These are phyloP conservation scores for Plectosphaerella sp. DNA, from an alignment of 2,329 filamentous ascomycete species.

Conservation along the genomic window DNA sequence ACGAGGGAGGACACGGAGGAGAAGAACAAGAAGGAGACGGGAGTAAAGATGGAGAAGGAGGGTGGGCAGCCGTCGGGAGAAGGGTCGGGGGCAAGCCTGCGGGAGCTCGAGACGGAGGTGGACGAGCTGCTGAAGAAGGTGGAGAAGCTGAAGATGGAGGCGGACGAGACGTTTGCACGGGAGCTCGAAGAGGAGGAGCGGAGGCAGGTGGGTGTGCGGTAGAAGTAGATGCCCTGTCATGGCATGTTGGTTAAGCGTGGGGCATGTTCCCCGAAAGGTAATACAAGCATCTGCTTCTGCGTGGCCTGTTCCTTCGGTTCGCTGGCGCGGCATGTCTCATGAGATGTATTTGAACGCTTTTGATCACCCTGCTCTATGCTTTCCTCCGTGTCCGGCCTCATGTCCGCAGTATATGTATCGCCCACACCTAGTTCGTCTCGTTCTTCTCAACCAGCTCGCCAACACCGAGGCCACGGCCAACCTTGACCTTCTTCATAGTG, in stretches of 20 bases:
- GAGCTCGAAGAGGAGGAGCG: constrained; percentile 30
- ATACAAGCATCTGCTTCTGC: too few species aligned
- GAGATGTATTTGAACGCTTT: too few species aligned
- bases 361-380: too few species aligned
- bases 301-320: too few species aligned
- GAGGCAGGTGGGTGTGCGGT: constrained; percentile 2
- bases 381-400: too few species aligned
- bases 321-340: too few species aligned
- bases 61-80: neutral
- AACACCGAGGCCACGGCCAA: constrained; percentile 76
- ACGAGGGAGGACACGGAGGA: constrained; percentile 9
- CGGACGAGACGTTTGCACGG: constrained; percentile 42
- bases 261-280: too few species aligned
- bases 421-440: constrained; percentile 29
- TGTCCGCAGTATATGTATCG: too few species aligned
- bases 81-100: neutral
- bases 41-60: constrained; percentile 10
- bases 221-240: too few species aligned
- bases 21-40: neutral
- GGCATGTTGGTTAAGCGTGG: too few species aligned
- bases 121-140: constrained; percentile 32
- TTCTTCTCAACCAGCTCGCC: constrained; percentile 71
- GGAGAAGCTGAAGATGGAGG: constrained; percentile 34
- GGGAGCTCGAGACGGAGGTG: constrained; percentile 28
- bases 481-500: constrained; percentile 78